Percentiles rank a stretch among this genome's conserved stretches.
These are phyloP conservation scores for Madurella mycetomatis DNA, from an alignment of 2,329 filamentous ascomycete species.

Conservation along the genomic window DNA sequence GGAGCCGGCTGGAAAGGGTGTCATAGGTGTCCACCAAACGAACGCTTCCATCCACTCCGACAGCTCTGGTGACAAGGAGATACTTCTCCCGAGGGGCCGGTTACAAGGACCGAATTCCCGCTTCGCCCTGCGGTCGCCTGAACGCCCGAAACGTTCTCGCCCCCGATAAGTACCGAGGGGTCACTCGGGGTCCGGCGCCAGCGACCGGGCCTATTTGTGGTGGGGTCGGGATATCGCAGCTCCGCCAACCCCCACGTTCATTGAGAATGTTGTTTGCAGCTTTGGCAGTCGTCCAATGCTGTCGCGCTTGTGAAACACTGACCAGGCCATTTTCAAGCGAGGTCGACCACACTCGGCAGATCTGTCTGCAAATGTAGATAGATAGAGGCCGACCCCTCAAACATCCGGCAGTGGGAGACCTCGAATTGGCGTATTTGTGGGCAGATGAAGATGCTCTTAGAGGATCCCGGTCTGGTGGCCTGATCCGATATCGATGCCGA, in stretches of 20 bases:
- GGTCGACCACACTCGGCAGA: constrained; percentile 4
- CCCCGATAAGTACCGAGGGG: constrained; percentile 10
- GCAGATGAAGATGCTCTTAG: neutral
- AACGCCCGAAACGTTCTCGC: neutral
- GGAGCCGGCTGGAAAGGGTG: constrained; percentile 15
- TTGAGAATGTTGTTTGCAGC: neutral
- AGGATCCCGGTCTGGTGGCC: neutral
- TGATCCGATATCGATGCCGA: neutral
- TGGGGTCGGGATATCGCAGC: constrained; percentile 4
- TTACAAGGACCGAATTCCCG: constrained; percentile 22
- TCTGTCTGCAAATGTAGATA: neutral
- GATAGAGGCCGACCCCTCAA: too few relatives aligned
- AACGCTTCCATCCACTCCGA: constrained; percentile 11
- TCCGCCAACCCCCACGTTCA: constrained; percentile 4
- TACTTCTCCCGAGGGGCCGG: constrained; percentile 15
- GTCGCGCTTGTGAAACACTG: neutral
- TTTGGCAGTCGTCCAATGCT: neutral
- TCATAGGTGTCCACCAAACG: constrained; percentile 17
- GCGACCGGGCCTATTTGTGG: neutral
- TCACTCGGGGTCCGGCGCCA: constrained; percentile 13
- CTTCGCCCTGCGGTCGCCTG: constrained; percentile 5
- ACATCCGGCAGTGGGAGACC: neutral
- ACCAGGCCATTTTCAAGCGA: constrained; percentile 4
- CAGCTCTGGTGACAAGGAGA: constrained; percentile 13
- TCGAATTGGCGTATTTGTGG: neutral